A percentile compares a stretch with the other conserved stretches of the same genome.
Conservation (phyloP, 306 rosid species). For the Sesbania bispinosa region DNA sequence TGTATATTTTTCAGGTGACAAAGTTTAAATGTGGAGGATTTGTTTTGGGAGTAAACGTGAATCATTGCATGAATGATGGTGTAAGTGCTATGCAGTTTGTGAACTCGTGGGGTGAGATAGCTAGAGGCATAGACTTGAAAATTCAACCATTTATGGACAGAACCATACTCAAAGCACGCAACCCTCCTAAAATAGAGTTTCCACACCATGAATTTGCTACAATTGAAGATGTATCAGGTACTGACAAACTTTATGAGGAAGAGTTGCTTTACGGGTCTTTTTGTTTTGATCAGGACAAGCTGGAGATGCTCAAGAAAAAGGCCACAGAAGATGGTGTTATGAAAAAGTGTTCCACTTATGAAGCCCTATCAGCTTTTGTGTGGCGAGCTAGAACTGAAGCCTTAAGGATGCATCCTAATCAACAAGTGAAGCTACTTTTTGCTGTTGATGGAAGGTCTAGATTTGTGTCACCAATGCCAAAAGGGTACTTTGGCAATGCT, state of each 20-base stretch:
- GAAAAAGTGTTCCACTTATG: conserved; percentile 53
- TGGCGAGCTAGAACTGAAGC: conserved; percentile 79
- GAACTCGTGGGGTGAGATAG: conserved; percentile 71
- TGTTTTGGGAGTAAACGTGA: conserved; percentile 51
- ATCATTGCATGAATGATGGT: conserved; percentile 75
- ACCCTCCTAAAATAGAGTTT: conserved; percentile 58
- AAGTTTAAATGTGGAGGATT: conserved; percentile 85
- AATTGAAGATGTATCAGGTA: conserved; percentile 62
- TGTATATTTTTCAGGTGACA: too few species aligned
- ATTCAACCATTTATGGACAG: conserved; percentile 58
- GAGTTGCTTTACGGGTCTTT: conserved; percentile 55
- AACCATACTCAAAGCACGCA: conserved; percentile 59
- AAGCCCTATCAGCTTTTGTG: conserved; percentile 74
- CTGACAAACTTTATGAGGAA: conserved; percentile 36
- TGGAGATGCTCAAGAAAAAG: conserved; percentile 50
- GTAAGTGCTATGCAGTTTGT: conserved; percentile 65
- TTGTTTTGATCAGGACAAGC: conserved; percentile 50
- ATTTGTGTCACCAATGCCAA: conserved; percentile 63
- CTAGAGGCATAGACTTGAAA: conserved; percentile 56
- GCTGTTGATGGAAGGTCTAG: conserved; percentile 73
- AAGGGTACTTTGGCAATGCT: conserved; percentile 73
- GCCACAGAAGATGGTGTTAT: conserved; percentile 58
- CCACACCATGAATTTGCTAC: conserved; percentile 60
- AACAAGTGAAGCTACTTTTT: conserved; percentile 70
- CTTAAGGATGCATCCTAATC: conserved; percentile 55